Base-by-base conservation (phyloP, 106 monocot genomes). In the Ottelia alismoides region DNA sequence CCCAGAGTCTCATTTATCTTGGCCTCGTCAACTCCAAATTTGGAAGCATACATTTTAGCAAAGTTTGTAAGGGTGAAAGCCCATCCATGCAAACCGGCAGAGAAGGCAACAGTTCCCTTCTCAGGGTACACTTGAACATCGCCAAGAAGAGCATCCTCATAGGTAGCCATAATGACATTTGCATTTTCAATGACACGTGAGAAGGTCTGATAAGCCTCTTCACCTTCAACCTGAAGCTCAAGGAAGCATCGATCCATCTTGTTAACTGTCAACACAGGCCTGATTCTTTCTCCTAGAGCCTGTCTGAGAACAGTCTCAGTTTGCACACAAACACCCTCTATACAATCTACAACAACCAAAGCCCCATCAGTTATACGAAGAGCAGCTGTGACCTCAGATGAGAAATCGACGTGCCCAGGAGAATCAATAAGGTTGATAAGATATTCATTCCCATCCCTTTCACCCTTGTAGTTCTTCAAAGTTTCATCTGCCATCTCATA, bases 1-100 rank as follows among this genome's bases (percentile, higher is more conserved):
- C 74, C 74, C 74, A 74, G 1, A 74, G 63, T 74, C 63, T 74
- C 68, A 67, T 68, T 74, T 68, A 74, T 74, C 52, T 74, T 74
- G 3, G 40, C 5, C 52, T 74, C 74, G 28, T 74, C 74, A 21
- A 74, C 74, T 49, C 74, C 74, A 52, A 74, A 74, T 30, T 68
- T 74, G 0, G 74, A 68, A 2, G 74, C 74, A 27, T 74, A 74
- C 74, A 74, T 74, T 21, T 74, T 68, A 2, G 68, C 68, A 47
- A 74, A 74, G 63, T 74, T 74, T 0, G 74, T 68, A 2, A 74
- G 51, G 2, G 74, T 74, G 43, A 74, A 74, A 2, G 74, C 74
- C 74, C 74, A 74, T 26, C 74, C 74, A 25, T 74, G 74, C 26
- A 74, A 31, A 40, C 74, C 74, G 26, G 74, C 74, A 64, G 74